Evolutionary conservation across 306 rosid genomes (phyloP), one percentile per base, ranked within the genome.

Genomic region (Elaeagnus macrophylla): DNA sequence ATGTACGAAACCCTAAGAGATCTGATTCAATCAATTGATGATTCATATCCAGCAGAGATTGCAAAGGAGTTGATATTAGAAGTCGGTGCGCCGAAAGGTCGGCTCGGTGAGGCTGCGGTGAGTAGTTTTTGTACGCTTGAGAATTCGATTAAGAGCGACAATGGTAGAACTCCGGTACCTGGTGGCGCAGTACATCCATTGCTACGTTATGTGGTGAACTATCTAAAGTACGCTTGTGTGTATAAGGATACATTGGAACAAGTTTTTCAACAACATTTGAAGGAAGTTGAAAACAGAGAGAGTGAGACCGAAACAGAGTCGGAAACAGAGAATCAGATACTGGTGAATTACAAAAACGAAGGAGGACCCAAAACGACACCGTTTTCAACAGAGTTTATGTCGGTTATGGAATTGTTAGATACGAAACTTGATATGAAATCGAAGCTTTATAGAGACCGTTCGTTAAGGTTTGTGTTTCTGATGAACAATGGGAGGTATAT

Each of bases 401-500:
- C 59, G n/a, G 72, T 80, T 0, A 70, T 82, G 93, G 83, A 85
- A 10, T 70, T 89, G 12, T 36, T 89, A 45, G 91, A 85, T n/a
- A 73, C 54, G n/a, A 85, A 85, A 52, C 62, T 83, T 1, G 80
- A 81, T 7, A 70, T 54, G 70, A 80, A 79, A 60, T 85, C 97
- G 16, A 76, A 35, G 57, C 55, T 85, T 60, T 89, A 89, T 46
- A 62, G 56, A 20, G 83, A 82, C 50, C 42, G 47, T 0, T 60
- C 95, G 9, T 66, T 89, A 14, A 64, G 86, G 0, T 68, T 51
- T 71, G 43, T 89, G 1, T 89, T 89, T 64, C 42, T 89, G 67
- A 89, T 89, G 97, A 89, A 89, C 72, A 89, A 85, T 56, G 89
- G 95, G 37, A 75, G 97, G 36, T 89, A 89, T 67, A 75, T 82